These are phyloP conservation scores for Aspergillus caelatus DNA, from an alignment of 2,329 filamentous ascomycete genomes.

Conservation along the genomic window DNA sequence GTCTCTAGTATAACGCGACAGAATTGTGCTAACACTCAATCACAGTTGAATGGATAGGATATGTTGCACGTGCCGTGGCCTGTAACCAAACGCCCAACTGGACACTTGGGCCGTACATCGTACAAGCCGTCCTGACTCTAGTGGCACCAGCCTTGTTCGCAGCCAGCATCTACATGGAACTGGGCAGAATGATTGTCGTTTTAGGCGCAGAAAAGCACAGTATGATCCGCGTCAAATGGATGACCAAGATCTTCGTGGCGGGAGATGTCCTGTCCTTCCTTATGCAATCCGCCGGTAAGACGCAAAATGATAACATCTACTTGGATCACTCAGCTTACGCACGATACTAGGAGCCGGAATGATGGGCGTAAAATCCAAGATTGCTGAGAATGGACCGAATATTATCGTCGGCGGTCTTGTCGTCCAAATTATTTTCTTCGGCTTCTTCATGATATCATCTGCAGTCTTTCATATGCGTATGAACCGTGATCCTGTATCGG, in stretches of 20 bases:
- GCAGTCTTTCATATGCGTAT: slow-evolving; percentile 13
- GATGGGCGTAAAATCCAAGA: background rate
- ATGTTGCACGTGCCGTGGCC: slow-evolving; percentile 11
- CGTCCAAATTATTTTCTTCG: slow-evolving; percentile 62
- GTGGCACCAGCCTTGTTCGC: slow-evolving; percentile 27
- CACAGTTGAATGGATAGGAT: slow-evolving; percentile 11
- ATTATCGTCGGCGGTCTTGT: slow-evolving; percentile 60
- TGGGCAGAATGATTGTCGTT: slow-evolving; percentile 23
- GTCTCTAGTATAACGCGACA: too few relatives aligned
- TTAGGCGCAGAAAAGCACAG: slow-evolving; percentile 21
- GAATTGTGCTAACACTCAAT: background rate
- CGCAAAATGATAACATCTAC: too few relatives aligned
- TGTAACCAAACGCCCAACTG: slow-evolving; percentile 22
- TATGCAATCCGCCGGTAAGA: slow-evolving; percentile 27
- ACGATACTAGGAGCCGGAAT: background rate
- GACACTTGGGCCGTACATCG: slow-evolving; percentile 23
- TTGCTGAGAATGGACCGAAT: slow-evolving; percentile 4
- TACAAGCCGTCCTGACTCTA: slow-evolving; percentile 23
- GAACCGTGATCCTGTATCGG: slow-evolving; percentile 5
- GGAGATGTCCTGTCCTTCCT: slow-evolving; percentile 29
- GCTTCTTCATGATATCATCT: slow-evolving; percentile 52
- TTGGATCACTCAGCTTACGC: background rate
- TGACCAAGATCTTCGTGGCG: slow-evolving; percentile 31
- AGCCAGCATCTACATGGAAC: slow-evolving; percentile 28
- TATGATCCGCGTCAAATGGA: slow-evolving; percentile 22